Evolutionary conservation across 1,139 yeast species (phyloP).

Genomic region (Candida neerlandica): DNA sequence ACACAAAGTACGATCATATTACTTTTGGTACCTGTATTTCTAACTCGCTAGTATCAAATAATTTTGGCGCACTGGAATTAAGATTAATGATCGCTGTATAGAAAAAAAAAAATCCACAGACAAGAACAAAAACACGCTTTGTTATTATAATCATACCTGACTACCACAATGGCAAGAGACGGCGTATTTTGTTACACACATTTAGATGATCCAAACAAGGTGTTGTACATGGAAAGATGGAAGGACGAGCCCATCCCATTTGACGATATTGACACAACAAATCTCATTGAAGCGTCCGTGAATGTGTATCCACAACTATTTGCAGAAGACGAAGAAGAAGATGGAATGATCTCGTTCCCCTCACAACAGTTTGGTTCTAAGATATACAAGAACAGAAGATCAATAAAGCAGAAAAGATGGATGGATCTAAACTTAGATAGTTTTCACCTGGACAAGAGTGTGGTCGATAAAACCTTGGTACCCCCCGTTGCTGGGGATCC

Average conservation of each 20-base stretch:
- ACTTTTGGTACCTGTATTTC: no score
- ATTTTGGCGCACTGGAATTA: no score
- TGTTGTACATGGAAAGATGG: slow-evolving; percentile 47
- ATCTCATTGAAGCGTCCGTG: slow-evolving; percentile 40
- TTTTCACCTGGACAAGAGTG: slow-evolving; percentile 28
- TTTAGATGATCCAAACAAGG: slow-evolving; percentile 43
- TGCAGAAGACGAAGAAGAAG: slow-evolving; percentile 47
- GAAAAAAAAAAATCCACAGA: no score
- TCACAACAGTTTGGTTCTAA: slow-evolving; percentile 44
- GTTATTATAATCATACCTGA: no score
- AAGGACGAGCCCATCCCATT: slow-evolving; percentile 43
- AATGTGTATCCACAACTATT: slow-evolving; percentile 38
- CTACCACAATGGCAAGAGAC: slow-evolving; percentile 24
- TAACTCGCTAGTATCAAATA: no score
- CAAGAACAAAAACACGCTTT: no score
- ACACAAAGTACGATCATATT: no score
- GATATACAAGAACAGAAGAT: slow-evolving; percentile 35
- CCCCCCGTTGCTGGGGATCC: slow-evolving; percentile 26
- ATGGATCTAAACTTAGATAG: slow-evolving; percentile 36
- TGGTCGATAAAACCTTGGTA: slow-evolving; percentile 34
- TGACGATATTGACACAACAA: slow-evolving; percentile 45
- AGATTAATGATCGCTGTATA: no score
- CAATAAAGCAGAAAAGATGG: slow-evolving; percentile 39
- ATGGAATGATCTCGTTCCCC: slow-evolving; percentile 35
- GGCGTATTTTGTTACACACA: slow-evolving; percentile 39